Base-by-base conservation (phyloP, 2,329 filamentous ascomycete genomes). In the Ophiostoma perfectum region DNA sequence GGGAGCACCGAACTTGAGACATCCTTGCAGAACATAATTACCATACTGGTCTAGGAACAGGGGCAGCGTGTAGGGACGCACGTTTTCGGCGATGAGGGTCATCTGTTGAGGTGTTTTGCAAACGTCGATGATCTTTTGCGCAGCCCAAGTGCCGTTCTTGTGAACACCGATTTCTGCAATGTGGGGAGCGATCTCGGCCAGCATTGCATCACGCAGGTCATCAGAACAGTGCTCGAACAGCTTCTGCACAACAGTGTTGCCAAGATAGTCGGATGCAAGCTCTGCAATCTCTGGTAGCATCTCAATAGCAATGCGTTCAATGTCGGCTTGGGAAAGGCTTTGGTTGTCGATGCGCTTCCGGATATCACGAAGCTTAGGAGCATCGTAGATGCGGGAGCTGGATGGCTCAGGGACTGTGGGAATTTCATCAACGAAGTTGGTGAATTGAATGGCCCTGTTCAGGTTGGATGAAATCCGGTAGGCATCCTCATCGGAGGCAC, bases 241-340 rank as follows among this genome's bases (percentile, higher is more conserved):
- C 80, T 99, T 99, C 80, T 99, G 95, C 18, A 99, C 94, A n/a
- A 99, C 95, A 0, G 95, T 99, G 80, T 99, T 99, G 74, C 95
- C 95, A 44, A 99, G 86, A 75, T 99, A 99, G 78, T 99, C 95
- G 0, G 94, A 97, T 2, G 95, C 86, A 38, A 99, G 83, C 78
- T 99, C 95, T 4, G 93, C 92, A 76, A 99, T 95, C 78, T 99
- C 95, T 9, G 94, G 92, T 16, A 99, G 86, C 95, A 99, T 99
- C 71, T 92, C 91, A 70, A 91, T 84, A 55, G 95, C 95, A 71
- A 95, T 96, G 72, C 88, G 90, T 78, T 99, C 95, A 73, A 98
- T 96, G 78, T 99, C 95, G 18, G 89, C 83, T 70, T 90, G 86
- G 1, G 91, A 90, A 77, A 94, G 88, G 69, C 90, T 91, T 76